These are phyloP conservation scores for Cercospora sesami DNA, from an alignment of 2,329 filamentous ascomycete genomes.

Conservation along the genomic window DNA sequence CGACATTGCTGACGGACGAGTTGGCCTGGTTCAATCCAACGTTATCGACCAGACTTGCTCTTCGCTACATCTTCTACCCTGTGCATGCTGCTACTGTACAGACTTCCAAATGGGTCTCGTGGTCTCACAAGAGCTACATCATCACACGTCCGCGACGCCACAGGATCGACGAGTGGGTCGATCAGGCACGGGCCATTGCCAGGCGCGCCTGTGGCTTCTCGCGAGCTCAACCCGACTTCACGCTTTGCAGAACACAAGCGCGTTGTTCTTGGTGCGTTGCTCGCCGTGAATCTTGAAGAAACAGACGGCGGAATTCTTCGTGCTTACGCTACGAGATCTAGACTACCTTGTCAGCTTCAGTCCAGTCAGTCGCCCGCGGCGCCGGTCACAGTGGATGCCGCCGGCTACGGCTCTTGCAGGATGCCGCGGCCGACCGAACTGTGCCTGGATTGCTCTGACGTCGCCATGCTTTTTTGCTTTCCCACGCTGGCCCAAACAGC, in stretches of 20 bases:
- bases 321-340: neutral
- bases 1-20: neutral
- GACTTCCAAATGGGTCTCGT: neutral
- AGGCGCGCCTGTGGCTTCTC: neutral
- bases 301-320: neutral
- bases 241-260: neutral
- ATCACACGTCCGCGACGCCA: neutral
- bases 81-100: neutral
- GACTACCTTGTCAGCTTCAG: neutral
- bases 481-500: neutral
- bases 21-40: neutral
- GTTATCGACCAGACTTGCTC: neutral
- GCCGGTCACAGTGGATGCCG: neutral
- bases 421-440: conserved; percentile 1
- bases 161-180: neutral
- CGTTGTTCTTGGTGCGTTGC: neutral
- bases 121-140: neutral
- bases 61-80: neutral
- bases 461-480: neutral
- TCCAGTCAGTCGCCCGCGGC: neutral
- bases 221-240: neutral
- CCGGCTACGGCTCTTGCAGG: conserved; percentile 3
- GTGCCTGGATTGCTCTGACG: neutral
- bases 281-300: neutral
- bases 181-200: neutral